Base-by-base conservation (phyloP, 495 filamentous ascomycete genomes). In the Aspergillus indologenus region DNA sequence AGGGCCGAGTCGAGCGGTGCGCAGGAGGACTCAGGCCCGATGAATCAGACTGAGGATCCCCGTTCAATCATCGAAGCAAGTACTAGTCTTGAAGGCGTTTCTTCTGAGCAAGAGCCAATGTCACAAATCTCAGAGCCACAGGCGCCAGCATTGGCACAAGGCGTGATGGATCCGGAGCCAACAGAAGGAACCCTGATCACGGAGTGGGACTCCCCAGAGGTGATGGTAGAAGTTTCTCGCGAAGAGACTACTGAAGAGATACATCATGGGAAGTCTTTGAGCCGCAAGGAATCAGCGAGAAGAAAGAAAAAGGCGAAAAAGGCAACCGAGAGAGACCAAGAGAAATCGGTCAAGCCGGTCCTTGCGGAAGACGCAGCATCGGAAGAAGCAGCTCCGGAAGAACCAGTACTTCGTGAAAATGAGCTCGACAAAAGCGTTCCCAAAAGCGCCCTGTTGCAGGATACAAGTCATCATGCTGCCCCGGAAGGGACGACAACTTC, bases 261-360 rank as follows among this genome's bases (percentile, higher is more conserved):
- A 48, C 5, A 19, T 14, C 20, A 17, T 3, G 57, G 62, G n/a
- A 42, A 42, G 17, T 19, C 31, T 7, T 42, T 63, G 5, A 63
- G 47, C 31, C 62, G 62, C 45, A 68, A 65, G 24, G 60, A 54
- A 54, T 71, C 62, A 49, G 69, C 62, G 65, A 71, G 68, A 69
- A 66, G 67, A 64, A 73, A 58, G 55, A 68, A 68, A 52, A 64
- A 67, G 57, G 59, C 65, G 5, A 65, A 65, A 24, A 63, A 68
- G 24, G 58, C 64, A 40, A 52, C 56, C 5, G 62, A 64, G 24
- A 45, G 61, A 15, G 34, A 47, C 18, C 55, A 45, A 18, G 68
- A 69, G 6, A 55, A 63, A 26, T 7, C 34, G 14, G 5, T 23
- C 11, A 55, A 53, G 22, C 52, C 59, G 31, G 3, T 51, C 46